Percentiles rank a stretch among this genome's conserved stretches.
These are phyloP conservation scores for Tylopilus cervinicoccineus DNA, from an alignment of 768 basidiomycete species.

Conservation along the genomic window DNA sequence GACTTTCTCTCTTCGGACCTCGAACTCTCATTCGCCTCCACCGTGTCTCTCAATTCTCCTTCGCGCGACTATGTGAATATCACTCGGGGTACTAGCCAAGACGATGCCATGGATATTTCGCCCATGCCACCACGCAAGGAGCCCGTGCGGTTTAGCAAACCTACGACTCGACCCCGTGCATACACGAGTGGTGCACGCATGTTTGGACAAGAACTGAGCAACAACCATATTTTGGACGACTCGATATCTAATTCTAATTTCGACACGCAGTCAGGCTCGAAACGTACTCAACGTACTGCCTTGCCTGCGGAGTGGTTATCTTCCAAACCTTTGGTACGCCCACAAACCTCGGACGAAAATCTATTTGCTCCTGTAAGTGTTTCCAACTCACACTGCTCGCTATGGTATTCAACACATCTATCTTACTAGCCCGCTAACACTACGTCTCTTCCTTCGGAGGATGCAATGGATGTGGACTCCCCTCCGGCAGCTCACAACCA, in stretches of 20 bases:
- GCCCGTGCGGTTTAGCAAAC: slow-evolving; percentile 28
- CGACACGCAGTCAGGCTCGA: slow-evolving; percentile 39
- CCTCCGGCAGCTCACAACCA: slow-evolving; percentile 37
- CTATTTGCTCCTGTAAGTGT: slow-evolving; percentile 28
- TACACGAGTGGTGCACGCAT: slow-evolving; percentile 62
- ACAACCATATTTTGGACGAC: slow-evolving; percentile 37
- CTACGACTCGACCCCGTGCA: slow-evolving; percentile 53
- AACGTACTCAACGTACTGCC: slow-evolving; percentile 57
- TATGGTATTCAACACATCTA: slow-evolving; percentile 12
- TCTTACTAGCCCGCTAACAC: slow-evolving; percentile 30
- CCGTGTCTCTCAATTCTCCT: slow-evolving; percentile 75
- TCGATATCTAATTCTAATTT: slow-evolving; percentile 25
- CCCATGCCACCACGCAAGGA: slow-evolving; percentile 45
- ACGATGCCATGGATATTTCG: slow-evolving; percentile 80
- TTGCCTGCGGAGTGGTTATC: slow-evolving; percentile 61
- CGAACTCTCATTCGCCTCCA: slow-evolving; percentile 80
- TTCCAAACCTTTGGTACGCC: slow-evolving; percentile 18
- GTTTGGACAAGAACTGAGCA: slow-evolving; percentile 75
- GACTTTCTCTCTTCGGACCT: slow-evolving; percentile 73
- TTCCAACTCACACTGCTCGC: neutral
- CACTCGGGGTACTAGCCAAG: slow-evolving; percentile 44
- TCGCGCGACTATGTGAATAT: slow-evolving; percentile 45
- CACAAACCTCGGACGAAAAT: slow-evolving; percentile 24
- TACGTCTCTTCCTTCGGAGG: slow-evolving; percentile 45
- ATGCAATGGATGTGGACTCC: slow-evolving; percentile 81